Evolutionary conservation across 495 filamentous ascomycete species (phyloP), one percentile per base, ranked within the genome.

Genomic region (Chaetomium tenue): DNA sequence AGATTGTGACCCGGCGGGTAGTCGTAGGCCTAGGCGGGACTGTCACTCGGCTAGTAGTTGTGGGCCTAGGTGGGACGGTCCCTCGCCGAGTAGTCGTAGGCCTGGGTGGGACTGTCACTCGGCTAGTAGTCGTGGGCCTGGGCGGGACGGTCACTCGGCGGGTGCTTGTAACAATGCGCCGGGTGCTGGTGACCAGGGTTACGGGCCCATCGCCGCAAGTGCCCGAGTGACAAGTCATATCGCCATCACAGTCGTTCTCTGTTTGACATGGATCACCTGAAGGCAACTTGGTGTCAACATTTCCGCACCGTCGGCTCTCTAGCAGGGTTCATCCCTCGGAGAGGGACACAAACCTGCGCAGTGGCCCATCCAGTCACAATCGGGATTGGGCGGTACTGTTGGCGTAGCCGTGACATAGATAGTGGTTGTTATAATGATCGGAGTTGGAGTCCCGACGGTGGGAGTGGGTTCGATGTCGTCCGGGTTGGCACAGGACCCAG

Each of bases 211-310:
- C 25, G 39, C 65, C 60, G 46, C 68, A 72, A 54, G 33, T 57
- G 18, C 63, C 46, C 15, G 56, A 30, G 15, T 47, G 53, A 48
- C 68, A 70, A 20, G 58, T 60, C 44, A 66, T 40, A n/a, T 68
- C 22, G 56, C 63, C 60, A 33, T 72, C 70, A 54, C 70, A 72
- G 57, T 72, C 70, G 40, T 70, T 70, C 44, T 72, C 65, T 25
- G 61, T 68, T 9, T 64, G 5, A 47, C 67, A 69, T 4, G 58
- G 44, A 25, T 63, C 66, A n/a, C 66, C 66, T 69, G 28, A 20
- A 22, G 18, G 16, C 8, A 33, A 7, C 0, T 50, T 37, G 0
- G 25, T 0, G 58, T 50, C 20, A 48, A 26, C 26, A 20, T 37
- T 13, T 4, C 3, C 3, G 0, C 3, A 51, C 22, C 23, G 3